Base-by-base conservation (phyloP, 164 flowering plant species). In the Echeveria elegans region DNA sequence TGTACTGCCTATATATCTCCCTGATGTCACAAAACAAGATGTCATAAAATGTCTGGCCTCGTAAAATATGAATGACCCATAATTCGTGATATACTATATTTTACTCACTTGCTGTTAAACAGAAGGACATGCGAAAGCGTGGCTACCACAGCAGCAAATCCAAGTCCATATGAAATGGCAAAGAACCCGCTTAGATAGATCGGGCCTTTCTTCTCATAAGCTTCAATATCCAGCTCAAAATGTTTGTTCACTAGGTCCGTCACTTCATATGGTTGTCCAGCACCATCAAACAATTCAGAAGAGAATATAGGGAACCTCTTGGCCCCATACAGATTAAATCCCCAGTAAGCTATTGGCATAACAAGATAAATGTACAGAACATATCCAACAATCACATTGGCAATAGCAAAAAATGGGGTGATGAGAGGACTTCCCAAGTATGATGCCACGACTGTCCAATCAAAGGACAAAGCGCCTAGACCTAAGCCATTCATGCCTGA, bases 121-220 rank as follows among this genome's bases (percentile, higher is more conserved):
- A 85, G 50, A 8, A 68, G 78, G 10, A 85, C 88, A 70, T 87
- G 92, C 11, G 85, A 74, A 37, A 85, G 77, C 9, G 86, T 83
- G 14, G 92, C 65, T 6, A 79, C 79, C 31, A 87, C 76, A 43
- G 86, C 72, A 1, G 88, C 92, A 41, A 87, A 87, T 2, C 85
- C 84, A 15, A 85, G 66, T 15, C 88, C 92, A 61, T 85, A 87
- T 0, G 83, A 58, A 2, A 85, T 70, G 29, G 85, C 80, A 40
- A 86, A 84, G 52, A 84, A 82, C 68, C 72, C 68, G 71, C 85
- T 83, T 63, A 86, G 53, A 56, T 80, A 58, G 11, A 86, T 64
- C 15, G 32, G 68, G 1, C 90, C 90, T 36, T 76, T 78, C 48
- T 69, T 32, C 6, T 66, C 58, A 37, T 83, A 84, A 18, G 69